A percentile compares a stretch with the other conserved stretches of the same genome.
Conservation (phyloP, 2,329 filamentous ascomycete species). For the Arthroderma sp. region DNA sequence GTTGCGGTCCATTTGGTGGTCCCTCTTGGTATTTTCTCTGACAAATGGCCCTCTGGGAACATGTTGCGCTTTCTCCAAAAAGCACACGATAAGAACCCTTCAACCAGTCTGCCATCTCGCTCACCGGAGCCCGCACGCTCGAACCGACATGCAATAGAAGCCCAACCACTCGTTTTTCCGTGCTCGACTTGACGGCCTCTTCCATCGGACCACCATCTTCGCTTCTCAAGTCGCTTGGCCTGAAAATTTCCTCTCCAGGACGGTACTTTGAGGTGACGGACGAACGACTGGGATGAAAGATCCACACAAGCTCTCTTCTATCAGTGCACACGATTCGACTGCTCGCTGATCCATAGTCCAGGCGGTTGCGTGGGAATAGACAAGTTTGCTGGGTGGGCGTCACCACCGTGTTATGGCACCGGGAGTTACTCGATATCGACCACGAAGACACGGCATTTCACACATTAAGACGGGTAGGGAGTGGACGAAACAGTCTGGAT, state of each 20-base stretch:
- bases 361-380: background rate
- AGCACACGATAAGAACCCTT: background rate
- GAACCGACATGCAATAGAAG: background rate
- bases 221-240: background rate
- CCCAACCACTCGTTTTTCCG: background rate
- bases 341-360: background rate
- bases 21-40: conserved; percentile 4
- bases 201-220: background rate
- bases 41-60: background rate
- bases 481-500: conserved; percentile 15
- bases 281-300: background rate
- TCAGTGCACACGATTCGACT: background rate
- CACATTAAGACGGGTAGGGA: conserved; percentile 4
- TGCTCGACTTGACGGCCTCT: background rate
- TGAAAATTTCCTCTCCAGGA: background rate
- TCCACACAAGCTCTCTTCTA: background rate
- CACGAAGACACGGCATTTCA: background rate
- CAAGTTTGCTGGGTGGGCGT: background rate
- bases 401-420: background rate
- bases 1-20: background rate
- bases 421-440: background rate
- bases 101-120: background rate
- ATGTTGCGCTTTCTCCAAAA: background rate
- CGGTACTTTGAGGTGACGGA: background rate
- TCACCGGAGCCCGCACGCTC: background rate